A percentile compares a stretch with the other conserved stretches of the same genome.
Evolutionary conservation across 1,139 yeast species (phyloP).

Genomic region (Saccharomyces hybrid): DNA sequence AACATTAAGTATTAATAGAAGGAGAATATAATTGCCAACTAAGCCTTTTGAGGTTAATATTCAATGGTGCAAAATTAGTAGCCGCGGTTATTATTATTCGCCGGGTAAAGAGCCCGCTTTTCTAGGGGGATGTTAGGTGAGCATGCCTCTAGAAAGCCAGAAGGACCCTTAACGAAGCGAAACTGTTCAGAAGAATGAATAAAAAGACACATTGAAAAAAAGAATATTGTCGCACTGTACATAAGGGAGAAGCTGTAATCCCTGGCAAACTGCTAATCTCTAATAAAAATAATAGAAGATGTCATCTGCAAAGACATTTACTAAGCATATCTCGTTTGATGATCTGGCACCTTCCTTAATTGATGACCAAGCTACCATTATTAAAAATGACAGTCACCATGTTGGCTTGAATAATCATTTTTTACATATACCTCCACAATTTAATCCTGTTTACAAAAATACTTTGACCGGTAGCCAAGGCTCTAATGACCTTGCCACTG

Average conservation of each 20-base stretch:
- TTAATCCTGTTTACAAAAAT: slow-evolving; percentile 20
- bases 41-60: background rate
- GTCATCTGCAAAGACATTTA: slow-evolving; percentile 10
- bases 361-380: slow-evolving; percentile 24
- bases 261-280: background rate
- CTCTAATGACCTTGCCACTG: background rate
- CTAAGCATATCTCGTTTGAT: slow-evolving; percentile 29
- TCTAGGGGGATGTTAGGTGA: slow-evolving; percentile 1
- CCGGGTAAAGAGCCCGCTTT: background rate
- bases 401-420: slow-evolving; percentile 24
- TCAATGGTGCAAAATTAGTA: background rate
- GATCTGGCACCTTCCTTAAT: slow-evolving; percentile 29
- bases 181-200: background rate
- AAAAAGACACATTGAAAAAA: background rate
- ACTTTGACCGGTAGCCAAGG: background rate
- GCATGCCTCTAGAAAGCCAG: background rate
- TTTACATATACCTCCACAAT: slow-evolving; percentile 30
- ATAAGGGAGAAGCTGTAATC: background rate
- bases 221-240: background rate
- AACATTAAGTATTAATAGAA: background rate
- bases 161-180: background rate
- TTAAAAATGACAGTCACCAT: slow-evolving; percentile 17
- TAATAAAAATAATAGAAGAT: background rate
- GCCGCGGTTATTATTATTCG: background rate
- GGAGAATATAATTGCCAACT: background rate